Conservation (phyloP, 225 moss, liverwort and hornwort genomes). For the Marchantia paleacea region DNA sequence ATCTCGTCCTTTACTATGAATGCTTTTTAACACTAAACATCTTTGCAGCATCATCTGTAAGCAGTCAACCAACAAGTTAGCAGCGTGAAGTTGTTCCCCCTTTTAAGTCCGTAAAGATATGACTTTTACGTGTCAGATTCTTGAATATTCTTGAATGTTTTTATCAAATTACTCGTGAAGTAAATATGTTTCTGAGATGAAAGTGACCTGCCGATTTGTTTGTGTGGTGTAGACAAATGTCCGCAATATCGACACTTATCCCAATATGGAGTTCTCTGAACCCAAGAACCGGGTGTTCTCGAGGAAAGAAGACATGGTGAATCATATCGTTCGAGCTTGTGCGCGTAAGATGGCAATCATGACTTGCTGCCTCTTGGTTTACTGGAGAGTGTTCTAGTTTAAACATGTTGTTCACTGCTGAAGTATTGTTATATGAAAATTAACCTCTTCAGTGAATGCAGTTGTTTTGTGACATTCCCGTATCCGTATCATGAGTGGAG, state of each 20-base stretch:
- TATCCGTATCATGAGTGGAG: too few relatives aligned
- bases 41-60: too few relatives aligned
- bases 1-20: too few relatives aligned
- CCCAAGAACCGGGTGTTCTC: constrained; percentile 78
- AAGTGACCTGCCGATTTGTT: neutral
- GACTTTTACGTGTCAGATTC: too few relatives aligned
- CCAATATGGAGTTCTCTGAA: constrained; percentile 88
- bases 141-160: too few relatives aligned
- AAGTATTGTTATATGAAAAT: neutral
- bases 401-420: neutral
- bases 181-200: neutral
- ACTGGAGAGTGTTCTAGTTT: neutral
- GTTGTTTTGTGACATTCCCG: too few relatives aligned
- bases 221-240: constrained; percentile 63
- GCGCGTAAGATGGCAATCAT: constrained; percentile 60
- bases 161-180: too few relatives aligned
- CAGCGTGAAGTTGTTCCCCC: too few relatives aligned
- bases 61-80: too few relatives aligned
- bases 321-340: constrained; percentile 91
- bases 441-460: too few relatives aligned
- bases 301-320: constrained; percentile 67
- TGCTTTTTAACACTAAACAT: too few relatives aligned
- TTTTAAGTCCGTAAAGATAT: too few relatives aligned
- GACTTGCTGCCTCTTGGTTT: neutral
- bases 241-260: constrained; percentile 84